phyloP scores from a whole-genome alignment of 331 rosid genomes.

The Ulmus americana region DNA sequence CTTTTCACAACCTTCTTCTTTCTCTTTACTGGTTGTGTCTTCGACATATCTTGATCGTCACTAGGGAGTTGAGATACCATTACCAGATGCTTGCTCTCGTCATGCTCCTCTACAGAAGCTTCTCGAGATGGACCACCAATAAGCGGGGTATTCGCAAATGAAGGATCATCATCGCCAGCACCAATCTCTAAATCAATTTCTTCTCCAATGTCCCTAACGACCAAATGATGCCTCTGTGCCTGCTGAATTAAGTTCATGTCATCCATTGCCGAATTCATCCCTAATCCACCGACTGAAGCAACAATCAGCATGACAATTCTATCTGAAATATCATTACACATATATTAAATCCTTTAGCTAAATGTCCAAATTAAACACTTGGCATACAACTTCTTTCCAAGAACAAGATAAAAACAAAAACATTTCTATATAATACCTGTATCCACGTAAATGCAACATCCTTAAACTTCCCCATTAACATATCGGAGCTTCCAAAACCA shows the following conservation, averaged over 20 bases:
- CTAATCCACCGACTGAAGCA: constrained; percentile 58
- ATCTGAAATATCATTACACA: constrained; percentile 25
- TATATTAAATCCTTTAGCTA: not conserved
- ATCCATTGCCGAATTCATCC: constrained; percentile 93
- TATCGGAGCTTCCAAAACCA: not conserved
- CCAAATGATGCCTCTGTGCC: constrained; percentile 93
- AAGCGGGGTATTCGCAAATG: constrained; percentile 68
- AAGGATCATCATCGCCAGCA: constrained; percentile 89
- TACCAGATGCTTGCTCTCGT: constrained; percentile 75
- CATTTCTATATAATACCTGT: not conserved
- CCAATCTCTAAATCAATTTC: constrained; percentile 98
- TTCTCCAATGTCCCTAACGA: constrained; percentile 87
- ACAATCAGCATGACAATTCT: constrained; percentile 86
- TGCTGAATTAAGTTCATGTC: constrained; percentile 93
- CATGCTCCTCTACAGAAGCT: constrained; percentile 71
- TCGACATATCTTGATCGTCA: constrained; percentile 75
- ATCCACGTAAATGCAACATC: constrained; percentile 9
- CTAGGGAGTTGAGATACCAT: constrained; percentile 70
- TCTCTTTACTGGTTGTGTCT: constrained; percentile 59
- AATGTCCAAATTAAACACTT: not conserved
- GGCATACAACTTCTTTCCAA: not conserved
- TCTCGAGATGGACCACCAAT: constrained; percentile 66
- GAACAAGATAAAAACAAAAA: not conserved
- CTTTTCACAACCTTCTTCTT: constrained; percentile 98
- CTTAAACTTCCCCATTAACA: not conserved